These are phyloP conservation scores for Lactarius sp. DNA, from an alignment of 768 basidiomycete species.

Conservation along the genomic window DNA sequence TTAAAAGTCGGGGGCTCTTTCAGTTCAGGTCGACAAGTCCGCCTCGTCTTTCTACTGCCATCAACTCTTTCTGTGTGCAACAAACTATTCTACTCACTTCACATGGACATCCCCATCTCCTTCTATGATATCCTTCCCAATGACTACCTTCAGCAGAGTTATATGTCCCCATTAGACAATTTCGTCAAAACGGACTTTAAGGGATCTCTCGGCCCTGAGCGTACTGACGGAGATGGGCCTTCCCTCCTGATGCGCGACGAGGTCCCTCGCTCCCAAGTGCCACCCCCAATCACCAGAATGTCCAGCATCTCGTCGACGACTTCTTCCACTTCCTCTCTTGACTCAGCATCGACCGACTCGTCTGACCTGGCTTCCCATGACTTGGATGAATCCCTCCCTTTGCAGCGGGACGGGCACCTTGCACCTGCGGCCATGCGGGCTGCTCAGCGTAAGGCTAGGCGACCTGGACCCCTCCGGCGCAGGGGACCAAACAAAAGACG, in stretches of 20 bases:
- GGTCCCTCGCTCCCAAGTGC: not conserved
- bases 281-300: not conserved
- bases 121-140: not conserved
- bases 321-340: not conserved
- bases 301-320: not conserved
- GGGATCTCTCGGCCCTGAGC: not conserved
- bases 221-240: not conserved
- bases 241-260: not conserved
- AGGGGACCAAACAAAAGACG: constrained; percentile 2
- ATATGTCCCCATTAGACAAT: not conserved
- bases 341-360: not conserved
- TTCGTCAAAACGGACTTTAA: not conserved
- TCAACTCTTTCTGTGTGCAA: too few relatives aligned
- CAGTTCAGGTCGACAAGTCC: too few relatives aligned
- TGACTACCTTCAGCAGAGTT: not conserved
- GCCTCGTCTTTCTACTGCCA: not conserved
- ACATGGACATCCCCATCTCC: not conserved
- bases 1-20: not conserved
- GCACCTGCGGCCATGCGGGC: not conserved
- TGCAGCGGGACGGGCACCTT: too few relatives aligned
- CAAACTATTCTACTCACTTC: not conserved
- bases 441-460: not conserved
- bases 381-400: not conserved
- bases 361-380: not conserved
- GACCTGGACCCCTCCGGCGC: not conserved